These are phyloP conservation scores for Diplocarpon rosae DNA, from an alignment of 2,329 filamentous ascomycete genomes.

Conservation along the genomic window DNA sequence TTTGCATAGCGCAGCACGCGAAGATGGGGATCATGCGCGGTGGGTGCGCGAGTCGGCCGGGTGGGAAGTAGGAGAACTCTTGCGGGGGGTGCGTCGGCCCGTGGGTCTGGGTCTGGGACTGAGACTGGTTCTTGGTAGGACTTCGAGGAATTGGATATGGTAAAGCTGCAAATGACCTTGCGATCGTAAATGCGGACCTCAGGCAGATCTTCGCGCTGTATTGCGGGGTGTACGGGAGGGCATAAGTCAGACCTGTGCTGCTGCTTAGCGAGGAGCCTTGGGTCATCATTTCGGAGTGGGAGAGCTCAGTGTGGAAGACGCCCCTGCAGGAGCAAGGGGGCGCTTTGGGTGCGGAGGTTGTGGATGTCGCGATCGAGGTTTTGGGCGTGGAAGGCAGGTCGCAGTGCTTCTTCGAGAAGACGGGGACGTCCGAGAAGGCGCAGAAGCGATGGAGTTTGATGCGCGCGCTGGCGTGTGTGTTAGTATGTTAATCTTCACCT, in stretches of 20 bases:
- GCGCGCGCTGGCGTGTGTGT: conserved; percentile 31
- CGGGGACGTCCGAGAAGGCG: conserved; percentile 39
- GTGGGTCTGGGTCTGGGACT: too few species aligned
- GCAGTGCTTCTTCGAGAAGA: conserved; percentile 39
- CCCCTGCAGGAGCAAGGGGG: too few species aligned
- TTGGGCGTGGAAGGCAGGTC: conserved; percentile 29
- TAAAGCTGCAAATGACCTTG: conserved; percentile 34
- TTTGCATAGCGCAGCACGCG: conserved; percentile 29
- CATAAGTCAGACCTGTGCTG: too few species aligned
- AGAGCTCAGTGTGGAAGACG: too few species aligned
- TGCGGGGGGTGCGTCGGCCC: too few species aligned
- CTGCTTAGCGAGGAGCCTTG: too few species aligned
- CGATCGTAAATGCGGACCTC: conserved; percentile 37
- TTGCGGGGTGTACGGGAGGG: conserved; percentile 27
- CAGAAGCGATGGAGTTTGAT: conserved; percentile 42
- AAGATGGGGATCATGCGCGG: conserved; percentile 27
- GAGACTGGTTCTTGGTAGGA: too few species aligned
- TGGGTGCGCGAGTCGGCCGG: not conserved
- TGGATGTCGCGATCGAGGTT: conserved; percentile 31
- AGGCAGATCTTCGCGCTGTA: conserved; percentile 39
- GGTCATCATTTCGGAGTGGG: too few species aligned
- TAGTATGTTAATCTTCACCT: conserved; percentile 6
- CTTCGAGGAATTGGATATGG: conserved; percentile 30
- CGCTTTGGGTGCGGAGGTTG: not conserved
- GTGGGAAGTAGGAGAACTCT: too few species aligned